Evolutionary conservation across 805 yeast genomes (phyloP).

Genomic region (Nakazawaea pomicola): DNA sequence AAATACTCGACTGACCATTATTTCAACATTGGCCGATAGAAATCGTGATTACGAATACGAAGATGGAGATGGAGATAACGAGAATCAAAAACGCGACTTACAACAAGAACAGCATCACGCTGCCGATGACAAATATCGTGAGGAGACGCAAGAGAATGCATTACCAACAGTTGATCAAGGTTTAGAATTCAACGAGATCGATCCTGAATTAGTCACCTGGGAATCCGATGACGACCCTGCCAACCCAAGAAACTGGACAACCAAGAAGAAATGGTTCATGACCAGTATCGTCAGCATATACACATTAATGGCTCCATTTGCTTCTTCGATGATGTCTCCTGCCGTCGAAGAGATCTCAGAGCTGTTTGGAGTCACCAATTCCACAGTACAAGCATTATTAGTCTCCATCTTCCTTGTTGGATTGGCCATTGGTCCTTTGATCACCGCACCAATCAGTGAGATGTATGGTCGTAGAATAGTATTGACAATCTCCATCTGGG

Average conservation of each 20-base stretch:
- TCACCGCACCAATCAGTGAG: slow-evolving; percentile 67
- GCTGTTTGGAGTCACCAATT: slow-evolving; percentile 36
- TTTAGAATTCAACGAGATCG: slow-evolving; percentile 45
- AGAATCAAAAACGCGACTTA: too few relatives aligned
- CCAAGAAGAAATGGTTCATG: slow-evolving; percentile 33
- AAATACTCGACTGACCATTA: slow-evolving; percentile 38
- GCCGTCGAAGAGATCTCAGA: slow-evolving; percentile 45
- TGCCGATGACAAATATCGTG: neutral
- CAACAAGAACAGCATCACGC: too few relatives aligned
- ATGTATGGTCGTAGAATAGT: slow-evolving; percentile 58
- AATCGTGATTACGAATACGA: slow-evolving; percentile 20
- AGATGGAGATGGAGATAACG: slow-evolving; percentile 13
- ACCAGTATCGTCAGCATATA: slow-evolving; percentile 46
- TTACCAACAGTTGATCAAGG: slow-evolving; percentile 38
- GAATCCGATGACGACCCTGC: slow-evolving; percentile 55
- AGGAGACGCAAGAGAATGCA: slow-evolving; percentile 12
- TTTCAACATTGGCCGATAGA: slow-evolving; percentile 29
- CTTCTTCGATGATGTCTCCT: slow-evolving; percentile 60
- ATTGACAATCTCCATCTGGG: slow-evolving; percentile 44
- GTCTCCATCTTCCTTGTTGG: slow-evolving; percentile 67
- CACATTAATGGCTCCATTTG: slow-evolving; percentile 55
- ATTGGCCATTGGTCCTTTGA: slow-evolving; percentile 61
- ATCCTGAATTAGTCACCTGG: slow-evolving; percentile 69
- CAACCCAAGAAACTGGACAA: slow-evolving; percentile 62
- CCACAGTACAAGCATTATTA: slow-evolving; percentile 43